Evolutionary conservation across 139 green algal genomes (phyloP), one percentile per base, ranked within the genome.

Genomic region (Chlorella sp.): DNA sequence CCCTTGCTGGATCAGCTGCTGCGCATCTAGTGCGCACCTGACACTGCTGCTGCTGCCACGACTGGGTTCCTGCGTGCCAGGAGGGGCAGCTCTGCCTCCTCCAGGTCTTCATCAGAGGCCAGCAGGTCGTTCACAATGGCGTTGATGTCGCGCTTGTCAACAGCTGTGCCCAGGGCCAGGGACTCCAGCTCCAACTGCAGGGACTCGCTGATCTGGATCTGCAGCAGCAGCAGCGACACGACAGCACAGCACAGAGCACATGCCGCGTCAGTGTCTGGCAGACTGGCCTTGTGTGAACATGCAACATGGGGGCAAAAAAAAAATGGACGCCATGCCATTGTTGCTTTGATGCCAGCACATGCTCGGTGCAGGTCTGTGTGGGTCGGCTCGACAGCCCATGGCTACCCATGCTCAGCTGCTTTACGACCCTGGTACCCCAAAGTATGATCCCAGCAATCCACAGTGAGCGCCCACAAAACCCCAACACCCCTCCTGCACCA

Each of bases 51-150:
- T 1, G 80, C 80, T 31, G 80, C 34, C 33, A 86, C 77, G 2
- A 74, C 65, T 29, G 80, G 74, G 5, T 59, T 32, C 32, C 80
- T 74, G 5, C 35, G 62, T 1, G 83, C 83, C 3, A 64, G 62
- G 0, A 66, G 34, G 2, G 83, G 77, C 51, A 88, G 10, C 77
- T 88, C 83, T 26, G 80, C 83, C 77, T 88, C 83, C n/a, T n/a
- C n/a, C n/a, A n/a, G n/a, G 29, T 83, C 83, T 42, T 70, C 70
- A 5, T 83, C 75, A 1, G 79, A 71, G n/a, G 74, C 72, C 65
- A 84, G 23, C 51, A 86, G 72, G 69, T 86, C 79, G 30, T 49
- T 67, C 31, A 85, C 76, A 70, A 85, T 79, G 23, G 35, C 42
- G 20, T 59, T 62, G 3, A 77, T n/a, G n/a, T n/a, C 78, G 42